Base-by-base conservation (phyloP, 2,329 filamentous ascomycete genomes). In the Fusarium albosuccineum region DNA sequence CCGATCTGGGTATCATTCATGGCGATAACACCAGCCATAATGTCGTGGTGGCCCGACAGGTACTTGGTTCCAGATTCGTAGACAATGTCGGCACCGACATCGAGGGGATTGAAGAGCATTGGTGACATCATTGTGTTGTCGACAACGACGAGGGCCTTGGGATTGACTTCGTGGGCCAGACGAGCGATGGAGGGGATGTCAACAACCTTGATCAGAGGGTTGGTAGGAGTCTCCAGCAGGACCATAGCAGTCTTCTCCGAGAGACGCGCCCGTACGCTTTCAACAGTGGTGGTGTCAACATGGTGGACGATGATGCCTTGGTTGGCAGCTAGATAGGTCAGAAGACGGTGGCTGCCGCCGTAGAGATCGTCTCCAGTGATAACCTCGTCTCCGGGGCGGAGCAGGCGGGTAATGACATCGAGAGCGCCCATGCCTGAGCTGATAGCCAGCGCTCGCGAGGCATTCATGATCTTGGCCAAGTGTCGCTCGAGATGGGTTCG, bases 101-200 rank as follows among this genome's bases (percentile, higher is more conserved):
- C 95, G 16, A 99, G 88, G 6, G 96, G 96, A 81, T 97, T 98
- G 75, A 91, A 91, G 8, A 99, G 89, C 83, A 97, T 91, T 10
- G 96, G 96, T 3, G 94, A 97, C 70, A 99, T 90, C 96, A 99
- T 99, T 60, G 96, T 99, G 83, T 99, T 99, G 81, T 99, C 96
- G 27, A 98, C 96, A 2, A 94, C 89, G 14, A 99, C 94, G 40
- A 98, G 83, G 27, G 93, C 92, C 65, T 87, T 88, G 8, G 91
- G 83, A 78, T 96, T 97, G 50, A 87, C 87, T 37, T 90, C 88
- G 78, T 98, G 96, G 0, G 92, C 88, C 17, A 91, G 82, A 39
- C 86, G 84, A 13, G 96, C 89, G 71, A 99, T 97, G 22, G 89
- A 85, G 5, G 91, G 86, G 62, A 99, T 92, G 77, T 99, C 96